A percentile compares a stretch with the other conserved stretches of the same genome.
Evolutionary conservation across 192 early-diverging fungal genomes (phyloP).

Genomic region (Geosiphon pyriformis): DNA sequence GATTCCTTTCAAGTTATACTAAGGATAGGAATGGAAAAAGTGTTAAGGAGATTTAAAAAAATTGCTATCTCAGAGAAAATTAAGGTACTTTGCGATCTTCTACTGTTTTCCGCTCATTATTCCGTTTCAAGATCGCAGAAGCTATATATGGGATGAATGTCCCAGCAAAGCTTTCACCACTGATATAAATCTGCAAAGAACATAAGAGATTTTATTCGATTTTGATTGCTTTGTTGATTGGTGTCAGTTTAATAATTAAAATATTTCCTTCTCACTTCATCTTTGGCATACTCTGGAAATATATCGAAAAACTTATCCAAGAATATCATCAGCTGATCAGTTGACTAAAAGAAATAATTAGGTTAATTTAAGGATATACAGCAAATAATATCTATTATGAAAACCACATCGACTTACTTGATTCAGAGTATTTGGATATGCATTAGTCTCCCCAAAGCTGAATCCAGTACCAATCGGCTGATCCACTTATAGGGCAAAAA

Average conservation of each 20-base stretch:
- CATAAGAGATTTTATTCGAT: no score
- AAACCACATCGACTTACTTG: slow-evolving; percentile 40
- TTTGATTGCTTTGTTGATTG: no score
- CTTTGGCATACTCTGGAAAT: slow-evolving; percentile 42
- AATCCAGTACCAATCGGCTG: slow-evolving; percentile 62
- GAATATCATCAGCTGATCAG: slow-evolving; percentile 41
- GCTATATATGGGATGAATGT: slow-evolving; percentile 60
- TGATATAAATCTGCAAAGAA: slow-evolving; percentile 55
- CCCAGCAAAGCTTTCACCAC: slow-evolving; percentile 61
- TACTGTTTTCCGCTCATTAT: slow-evolving; percentile 25
- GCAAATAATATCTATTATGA: slow-evolving; percentile 26
- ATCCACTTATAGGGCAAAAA: slow-evolving; percentile 42
- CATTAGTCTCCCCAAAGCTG: slow-evolving; percentile 39
- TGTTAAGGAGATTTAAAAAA: neutral
- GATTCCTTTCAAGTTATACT: slow-evolving; percentile 51
- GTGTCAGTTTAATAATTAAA: no score
- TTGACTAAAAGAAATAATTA: slow-evolving; percentile 22
- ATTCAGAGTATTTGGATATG: slow-evolving; percentile 32
- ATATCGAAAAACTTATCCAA: slow-evolving; percentile 42
- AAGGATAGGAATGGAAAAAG: neutral
- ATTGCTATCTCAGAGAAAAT: neutral
- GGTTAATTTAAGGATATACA: neutral
- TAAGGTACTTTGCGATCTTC: slow-evolving; percentile 12
- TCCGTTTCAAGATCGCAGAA: slow-evolving; percentile 29
- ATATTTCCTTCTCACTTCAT: slow-evolving; percentile 49